Evolutionary conservation across 2,329 filamentous ascomycete species (phyloP).

Genomic region (Trichophyton benhamiae): DNA sequence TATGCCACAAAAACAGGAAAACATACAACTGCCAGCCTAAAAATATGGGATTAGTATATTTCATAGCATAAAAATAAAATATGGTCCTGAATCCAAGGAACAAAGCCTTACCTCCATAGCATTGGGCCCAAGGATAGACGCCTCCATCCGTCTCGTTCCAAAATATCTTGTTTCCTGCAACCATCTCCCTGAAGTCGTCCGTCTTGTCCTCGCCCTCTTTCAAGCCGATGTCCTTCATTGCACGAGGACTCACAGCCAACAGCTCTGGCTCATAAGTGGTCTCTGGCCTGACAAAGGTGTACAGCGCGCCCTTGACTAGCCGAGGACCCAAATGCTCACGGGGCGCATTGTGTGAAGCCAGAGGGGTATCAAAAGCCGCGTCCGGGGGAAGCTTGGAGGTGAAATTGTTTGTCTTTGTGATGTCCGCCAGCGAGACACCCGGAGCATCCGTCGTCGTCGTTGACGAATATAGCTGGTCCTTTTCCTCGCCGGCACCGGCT

Average conservation of each 20-base stretch:
- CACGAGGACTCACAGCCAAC: conserved; percentile 64
- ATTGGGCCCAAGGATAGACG: conserved; percentile 97
- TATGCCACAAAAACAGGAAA: not conserved
- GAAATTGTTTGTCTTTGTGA: conserved; percentile 55
- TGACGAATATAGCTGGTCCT: not conserved
- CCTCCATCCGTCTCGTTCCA: conserved; percentile 61
- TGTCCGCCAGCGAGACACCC: conserved; percentile 33
- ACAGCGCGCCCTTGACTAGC: conserved; percentile 71
- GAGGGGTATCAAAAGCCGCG: conserved; percentile 63
- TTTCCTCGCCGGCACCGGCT: not conserved
- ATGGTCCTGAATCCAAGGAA: not conserved
- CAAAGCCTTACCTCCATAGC: conserved; percentile 65
- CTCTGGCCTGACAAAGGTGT: conserved; percentile 82
- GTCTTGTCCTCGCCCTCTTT: conserved; percentile 53
- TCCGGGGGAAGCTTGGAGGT: conserved; percentile 63
- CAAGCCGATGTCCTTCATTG: conserved; percentile 71
- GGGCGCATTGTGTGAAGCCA: conserved; percentile 66
- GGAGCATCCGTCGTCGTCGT: not conserved
- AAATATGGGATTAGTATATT: not conserved
- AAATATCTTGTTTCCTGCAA: conserved; percentile 70
- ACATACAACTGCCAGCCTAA: conserved; percentile 40
- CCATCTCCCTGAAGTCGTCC: conserved; percentile 62
- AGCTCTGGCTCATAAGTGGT: conserved; percentile 60
- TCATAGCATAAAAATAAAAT: conserved; percentile 6
- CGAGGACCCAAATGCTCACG: conserved; percentile 66